These are phyloP conservation scores for Graphilbum sp. DNA, from an alignment of 2,329 filamentous ascomycete genomes.

Conservation along the genomic window DNA sequence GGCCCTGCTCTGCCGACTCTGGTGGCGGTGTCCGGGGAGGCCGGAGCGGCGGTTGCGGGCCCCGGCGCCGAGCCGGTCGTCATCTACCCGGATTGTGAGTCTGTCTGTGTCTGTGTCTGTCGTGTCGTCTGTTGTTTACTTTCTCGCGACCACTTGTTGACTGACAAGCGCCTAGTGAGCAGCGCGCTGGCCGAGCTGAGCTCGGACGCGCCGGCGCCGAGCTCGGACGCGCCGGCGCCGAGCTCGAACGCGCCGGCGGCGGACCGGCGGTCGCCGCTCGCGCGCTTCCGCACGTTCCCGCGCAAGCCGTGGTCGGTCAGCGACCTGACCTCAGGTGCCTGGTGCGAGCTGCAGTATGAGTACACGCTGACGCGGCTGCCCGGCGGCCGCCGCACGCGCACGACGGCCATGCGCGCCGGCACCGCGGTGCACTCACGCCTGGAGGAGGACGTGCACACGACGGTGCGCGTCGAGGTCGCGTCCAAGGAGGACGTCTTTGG, in stretches of 20 bases:
- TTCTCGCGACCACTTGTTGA: too few relatives aligned
- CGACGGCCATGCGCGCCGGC: conserved; percentile 71
- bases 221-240: not conserved
- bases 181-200: conserved; percentile 19
- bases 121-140: conserved; percentile 29
- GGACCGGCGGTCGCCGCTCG: conserved; percentile 40
- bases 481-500: conserved; percentile 74
- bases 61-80: conserved; percentile 9
- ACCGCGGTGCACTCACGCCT: conserved; percentile 65
- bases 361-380: conserved; percentile 62
- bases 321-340: conserved; percentile 75
- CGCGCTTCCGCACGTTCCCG: conserved; percentile 63
- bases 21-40: not conserved
- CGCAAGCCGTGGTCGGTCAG: conserved; percentile 72
- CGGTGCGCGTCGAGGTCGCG: conserved; percentile 53
- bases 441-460: conserved; percentile 71
- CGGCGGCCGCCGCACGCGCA: conserved; percentile 57
- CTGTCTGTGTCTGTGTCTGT: not conserved
- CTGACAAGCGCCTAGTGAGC: too few relatives aligned
- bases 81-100: conserved; percentile 38
- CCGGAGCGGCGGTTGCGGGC: not conserved
- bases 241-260: conserved; percentile 2
- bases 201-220: not conserved
- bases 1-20: not conserved
- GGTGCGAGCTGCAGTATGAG: conserved; percentile 92